Base-by-base conservation (phyloP, 441 rosid species). In the Metrosideros polymorpha region DNA sequence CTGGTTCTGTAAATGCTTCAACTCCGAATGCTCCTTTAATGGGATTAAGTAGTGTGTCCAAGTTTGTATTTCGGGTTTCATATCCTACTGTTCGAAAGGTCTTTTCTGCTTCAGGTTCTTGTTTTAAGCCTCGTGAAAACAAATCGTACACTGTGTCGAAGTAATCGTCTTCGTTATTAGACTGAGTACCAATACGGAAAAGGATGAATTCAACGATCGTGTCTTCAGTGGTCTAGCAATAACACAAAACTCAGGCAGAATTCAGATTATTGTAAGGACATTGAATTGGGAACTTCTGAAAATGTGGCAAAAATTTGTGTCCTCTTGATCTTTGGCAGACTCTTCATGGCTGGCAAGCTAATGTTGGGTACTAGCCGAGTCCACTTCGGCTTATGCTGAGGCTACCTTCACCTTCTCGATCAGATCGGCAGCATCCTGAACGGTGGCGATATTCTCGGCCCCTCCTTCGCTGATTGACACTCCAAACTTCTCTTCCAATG, bases 391-490 rank as follows among this genome's bases (percentile, higher is more conserved):
- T 77, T 88, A 86, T 61, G 90, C 87, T 9, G 92, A 63, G 6
- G 91, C 89, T 7, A 91, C 89, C 91, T 91, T 89, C 79, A 94
- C 92, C 89, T 93, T 92, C 90, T 91, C 92, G 9, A 94, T 91
- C 85, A 94, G 91, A 89, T 92, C 92, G 4, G 96, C 95, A 12
- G 96, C 96, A 54, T 93, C 95, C 88, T 92, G 92, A 89, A 93
- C 94, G 15, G 95, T 94, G 6, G 86, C 86, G 45, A 92, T 91
- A 89, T 92, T 92, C 88, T 94, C 93, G 2, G 95, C 96, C 43
- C 95, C 95, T 6, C 88, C 90, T 91, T 92, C 95, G 76, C 96
- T 94, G 9, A 94, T 79, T 29, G 94, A 92, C 86, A 93, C 94
- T 6, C 84, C 92, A 18, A 93, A 93, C 85, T 92, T 93, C 89